These are phyloP conservation scores for Podospora tetraspora DNA, from an alignment of 495 filamentous ascomycete species.

Conservation along the genomic window DNA sequence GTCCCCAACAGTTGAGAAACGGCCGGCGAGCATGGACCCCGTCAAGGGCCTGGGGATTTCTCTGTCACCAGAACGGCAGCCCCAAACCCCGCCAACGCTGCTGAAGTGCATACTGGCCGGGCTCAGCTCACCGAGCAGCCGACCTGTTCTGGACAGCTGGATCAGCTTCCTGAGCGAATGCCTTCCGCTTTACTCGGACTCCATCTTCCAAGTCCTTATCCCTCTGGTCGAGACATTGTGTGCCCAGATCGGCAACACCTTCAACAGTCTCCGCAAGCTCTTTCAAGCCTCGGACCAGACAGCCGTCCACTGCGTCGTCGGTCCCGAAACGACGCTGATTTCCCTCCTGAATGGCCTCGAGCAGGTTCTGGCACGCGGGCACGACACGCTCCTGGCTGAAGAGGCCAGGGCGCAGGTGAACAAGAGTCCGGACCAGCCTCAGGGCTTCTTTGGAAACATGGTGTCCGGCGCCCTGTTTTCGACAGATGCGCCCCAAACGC, in stretches of 20 bases:
- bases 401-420: constrained; percentile 60
- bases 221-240: constrained; percentile 88
- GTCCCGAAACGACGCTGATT: constrained; percentile 65
- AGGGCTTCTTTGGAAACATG: constrained; percentile 96
- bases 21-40: constrained; percentile 29
- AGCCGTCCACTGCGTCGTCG: constrained; percentile 24
- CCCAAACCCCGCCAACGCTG: constrained; percentile 63
- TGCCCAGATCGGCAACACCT: constrained; percentile 63
- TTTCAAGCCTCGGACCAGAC: constrained; percentile 44
- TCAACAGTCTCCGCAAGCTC: constrained; percentile 53
- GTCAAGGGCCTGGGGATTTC: constrained; percentile 16
- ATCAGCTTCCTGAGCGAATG: constrained; percentile 78
- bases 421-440: constrained; percentile 78
- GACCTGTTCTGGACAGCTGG: constrained; percentile 84
- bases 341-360: constrained; percentile 83
- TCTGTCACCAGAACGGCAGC: constrained; percentile 27
- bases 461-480: constrained; percentile 80
- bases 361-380: constrained; percentile 78
- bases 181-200: constrained; percentile 72
- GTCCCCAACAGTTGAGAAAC: constrained; percentile 42
- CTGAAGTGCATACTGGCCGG: constrained; percentile 78
- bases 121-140: constrained; percentile 68
- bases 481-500: constrained; percentile 66
- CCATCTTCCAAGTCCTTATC: constrained; percentile 84
- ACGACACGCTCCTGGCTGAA: constrained; percentile 74